Percentiles rank a stretch among this genome's conserved stretches.
Conservation (phyloP, 495 filamentous ascomycete species). For the Talaromyces proteolyticus region DNA sequence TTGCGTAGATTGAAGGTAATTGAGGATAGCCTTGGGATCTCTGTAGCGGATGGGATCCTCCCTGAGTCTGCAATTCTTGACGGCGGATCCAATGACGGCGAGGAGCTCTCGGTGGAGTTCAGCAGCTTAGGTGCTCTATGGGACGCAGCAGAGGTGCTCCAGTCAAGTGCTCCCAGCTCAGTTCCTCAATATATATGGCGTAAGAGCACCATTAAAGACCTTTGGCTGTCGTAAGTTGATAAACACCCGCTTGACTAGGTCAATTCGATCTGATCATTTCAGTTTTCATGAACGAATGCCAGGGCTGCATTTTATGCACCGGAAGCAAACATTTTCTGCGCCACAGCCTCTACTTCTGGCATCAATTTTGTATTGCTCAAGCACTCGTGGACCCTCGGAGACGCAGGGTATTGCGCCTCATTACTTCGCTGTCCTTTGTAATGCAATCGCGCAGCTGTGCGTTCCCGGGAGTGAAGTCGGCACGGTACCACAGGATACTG, state of each 20-base stretch:
- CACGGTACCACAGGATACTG: background rate
- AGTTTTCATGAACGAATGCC: conserved; percentile 7
- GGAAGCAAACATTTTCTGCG: conserved; percentile 6
- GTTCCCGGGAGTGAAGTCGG: conserved; percentile 1
- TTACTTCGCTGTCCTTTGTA: conserved; percentile 2
- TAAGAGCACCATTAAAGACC: conserved; percentile 1
- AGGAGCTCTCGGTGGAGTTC: background rate
- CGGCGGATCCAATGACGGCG: background rate
- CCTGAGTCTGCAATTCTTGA: background rate
- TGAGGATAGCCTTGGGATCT: conserved; percentile 1
- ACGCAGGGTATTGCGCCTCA: conserved; percentile 3
- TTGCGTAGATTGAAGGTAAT: conserved; percentile 3
- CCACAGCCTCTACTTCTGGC: conserved; percentile 6
- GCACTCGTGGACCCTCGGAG: conserved; percentile 3
- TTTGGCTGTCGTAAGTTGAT: conserved; percentile 5
- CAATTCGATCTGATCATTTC: background rate
- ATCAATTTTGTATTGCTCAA: conserved; percentile 7
- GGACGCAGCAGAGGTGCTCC: conserved; percentile 3
- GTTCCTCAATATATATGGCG: conserved; percentile 2
- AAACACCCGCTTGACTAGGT: background rate
- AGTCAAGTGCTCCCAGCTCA: background rate
- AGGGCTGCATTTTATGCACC: conserved; percentile 6
- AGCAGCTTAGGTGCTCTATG: conserved; percentile 2
- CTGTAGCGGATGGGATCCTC: background rate
- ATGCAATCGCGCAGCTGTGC: conserved; percentile 5